Conservation (phyloP, 225 moss, liverwort and hornwort genomes). For the Sphagnum contortum region DNA sequence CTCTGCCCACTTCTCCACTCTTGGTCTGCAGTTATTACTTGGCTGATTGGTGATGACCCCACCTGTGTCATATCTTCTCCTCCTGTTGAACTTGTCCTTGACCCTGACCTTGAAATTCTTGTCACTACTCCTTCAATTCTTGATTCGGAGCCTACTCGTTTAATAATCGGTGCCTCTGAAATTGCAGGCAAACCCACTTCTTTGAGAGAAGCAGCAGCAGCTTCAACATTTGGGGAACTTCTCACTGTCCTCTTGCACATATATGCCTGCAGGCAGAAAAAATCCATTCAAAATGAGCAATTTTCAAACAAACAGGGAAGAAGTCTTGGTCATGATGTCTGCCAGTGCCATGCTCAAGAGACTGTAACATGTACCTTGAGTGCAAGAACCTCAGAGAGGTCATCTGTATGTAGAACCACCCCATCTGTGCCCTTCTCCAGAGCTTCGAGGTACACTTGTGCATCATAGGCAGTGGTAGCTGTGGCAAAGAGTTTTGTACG, state of each 20-base stretch:
- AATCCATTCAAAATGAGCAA: too few species aligned
- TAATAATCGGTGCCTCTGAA: background rate
- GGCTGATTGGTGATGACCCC: constrained; percentile 16
- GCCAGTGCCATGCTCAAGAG: background rate
- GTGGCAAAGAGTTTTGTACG: constrained; percentile 72
- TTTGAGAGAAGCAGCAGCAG: background rate
- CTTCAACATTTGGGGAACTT: constrained; percentile 5
- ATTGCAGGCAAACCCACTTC: constrained; percentile 1
- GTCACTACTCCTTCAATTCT: too few species aligned
- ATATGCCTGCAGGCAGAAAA: constrained; percentile 19
- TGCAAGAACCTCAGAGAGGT: constrained; percentile 21
- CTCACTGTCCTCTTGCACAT: constrained; percentile 23
- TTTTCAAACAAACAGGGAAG: too few species aligned
- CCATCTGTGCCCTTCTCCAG: constrained; percentile 43
- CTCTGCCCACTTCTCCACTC: constrained; percentile 6
- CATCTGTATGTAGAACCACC: constrained; percentile 48
- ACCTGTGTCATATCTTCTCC: constrained; percentile 16
- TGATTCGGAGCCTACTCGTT: background rate
- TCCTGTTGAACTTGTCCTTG: background rate
- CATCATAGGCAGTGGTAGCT: constrained; percentile 62
- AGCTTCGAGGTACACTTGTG: constrained; percentile 41
- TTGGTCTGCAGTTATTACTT: too few species aligned
- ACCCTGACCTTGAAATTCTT: too few species aligned
- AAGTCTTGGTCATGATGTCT: too few species aligned
- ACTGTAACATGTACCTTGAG: constrained; percentile 18